Conservation (phyloP, 257 asterid species). For the Cinchona pubescens region DNA sequence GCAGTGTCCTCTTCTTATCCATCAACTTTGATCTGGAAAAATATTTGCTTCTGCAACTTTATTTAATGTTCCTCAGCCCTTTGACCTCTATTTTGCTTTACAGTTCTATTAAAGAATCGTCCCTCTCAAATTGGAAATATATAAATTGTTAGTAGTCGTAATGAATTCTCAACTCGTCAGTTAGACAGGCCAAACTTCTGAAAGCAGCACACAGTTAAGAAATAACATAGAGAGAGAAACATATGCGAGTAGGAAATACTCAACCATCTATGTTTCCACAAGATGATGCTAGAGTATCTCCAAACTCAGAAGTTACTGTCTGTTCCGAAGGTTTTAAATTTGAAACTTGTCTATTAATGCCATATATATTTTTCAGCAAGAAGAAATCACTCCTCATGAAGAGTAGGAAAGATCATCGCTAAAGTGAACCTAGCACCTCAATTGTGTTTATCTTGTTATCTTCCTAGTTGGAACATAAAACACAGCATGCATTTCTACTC, state of each 20-base stretch:
- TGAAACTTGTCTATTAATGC: not conserved
- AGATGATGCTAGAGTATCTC: not conserved
- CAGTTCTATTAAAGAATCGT: not conserved
- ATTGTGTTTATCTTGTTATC: not conserved
- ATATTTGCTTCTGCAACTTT: not conserved
- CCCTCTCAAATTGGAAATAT: not conserved
- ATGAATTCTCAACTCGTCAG: not conserved
- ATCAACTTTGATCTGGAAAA: not conserved
- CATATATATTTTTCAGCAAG: not conserved
- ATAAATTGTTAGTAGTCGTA: not conserved
- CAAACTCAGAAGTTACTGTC: not conserved
- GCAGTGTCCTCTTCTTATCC: not conserved
- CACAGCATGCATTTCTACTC: not conserved
- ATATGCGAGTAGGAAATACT: not conserved
- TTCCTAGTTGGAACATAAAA: not conserved
- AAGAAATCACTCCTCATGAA: not conserved
- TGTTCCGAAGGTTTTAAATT: not conserved
- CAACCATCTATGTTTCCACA: not conserved
- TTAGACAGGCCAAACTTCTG: not conserved
- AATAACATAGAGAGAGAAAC: not conserved
- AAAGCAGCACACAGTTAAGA: not conserved
- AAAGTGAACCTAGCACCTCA: not conserved
- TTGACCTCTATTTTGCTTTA: not conserved
- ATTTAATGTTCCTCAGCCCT: not conserved
- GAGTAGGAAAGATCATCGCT: not conserved